These are phyloP conservation scores for Klebsormidium nitens DNA, from an alignment of 139 green algal species.

Conservation along the genomic window DNA sequence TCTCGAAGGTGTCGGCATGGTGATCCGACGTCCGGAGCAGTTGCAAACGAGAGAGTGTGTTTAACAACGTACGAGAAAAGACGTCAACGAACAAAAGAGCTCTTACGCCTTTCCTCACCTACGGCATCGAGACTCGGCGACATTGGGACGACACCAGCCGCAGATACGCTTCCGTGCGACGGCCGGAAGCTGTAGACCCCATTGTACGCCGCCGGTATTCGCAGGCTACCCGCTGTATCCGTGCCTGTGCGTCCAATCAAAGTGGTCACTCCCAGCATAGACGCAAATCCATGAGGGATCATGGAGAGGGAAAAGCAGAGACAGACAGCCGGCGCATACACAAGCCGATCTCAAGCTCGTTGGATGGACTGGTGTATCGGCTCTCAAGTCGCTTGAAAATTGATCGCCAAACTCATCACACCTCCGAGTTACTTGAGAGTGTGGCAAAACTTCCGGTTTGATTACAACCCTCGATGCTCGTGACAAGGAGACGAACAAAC, in stretches of 20 bases:
- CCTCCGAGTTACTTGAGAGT: not conserved
- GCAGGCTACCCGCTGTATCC: constrained; percentile 84
- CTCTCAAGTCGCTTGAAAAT: not conserved
- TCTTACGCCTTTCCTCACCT: constrained; percentile 5
- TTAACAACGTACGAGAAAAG: no score
- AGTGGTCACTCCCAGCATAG: constrained; percentile 5
- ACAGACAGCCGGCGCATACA: not conserved
- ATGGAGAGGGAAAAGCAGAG: not conserved
- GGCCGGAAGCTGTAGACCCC: constrained; percentile 80
- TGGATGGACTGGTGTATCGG: not conserved
- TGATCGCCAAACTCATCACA: not conserved
- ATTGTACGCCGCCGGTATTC: constrained; percentile 81
- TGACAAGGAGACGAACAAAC: no score
- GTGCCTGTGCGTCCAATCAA: constrained; percentile 53
- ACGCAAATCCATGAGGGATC: not conserved
- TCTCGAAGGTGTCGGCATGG: no score
- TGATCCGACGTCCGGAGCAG: no score
- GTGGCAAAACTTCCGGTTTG: no score
- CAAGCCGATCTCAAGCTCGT: not conserved
- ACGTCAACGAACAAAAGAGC: no score
- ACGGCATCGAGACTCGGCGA: constrained; percentile 29
- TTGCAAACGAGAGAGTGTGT: no score
- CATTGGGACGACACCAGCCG: constrained; percentile 25
- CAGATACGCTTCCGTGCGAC: constrained; percentile 63
- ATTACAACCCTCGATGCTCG: no score